Conservation (phyloP, 768 basidiomycete genomes). For the Brasilioporus rufonigricans region DNA sequence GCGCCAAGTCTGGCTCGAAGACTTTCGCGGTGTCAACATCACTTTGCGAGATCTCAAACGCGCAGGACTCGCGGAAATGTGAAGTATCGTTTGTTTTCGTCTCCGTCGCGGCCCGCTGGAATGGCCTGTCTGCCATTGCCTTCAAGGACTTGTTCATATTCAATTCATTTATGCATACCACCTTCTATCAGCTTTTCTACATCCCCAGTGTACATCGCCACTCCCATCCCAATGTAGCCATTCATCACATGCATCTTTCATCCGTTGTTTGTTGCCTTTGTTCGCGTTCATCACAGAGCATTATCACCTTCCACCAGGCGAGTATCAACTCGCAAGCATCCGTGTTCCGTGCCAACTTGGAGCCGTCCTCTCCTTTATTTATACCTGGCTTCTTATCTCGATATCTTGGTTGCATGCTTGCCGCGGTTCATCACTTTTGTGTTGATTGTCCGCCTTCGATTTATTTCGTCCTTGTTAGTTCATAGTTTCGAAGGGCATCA, state of each 20-base stretch:
- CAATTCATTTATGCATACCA: constrained; percentile 21
- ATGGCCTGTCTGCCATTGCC: not conserved
- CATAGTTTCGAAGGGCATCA: constrained; percentile 4
- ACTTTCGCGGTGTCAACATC: constrained; percentile 59
- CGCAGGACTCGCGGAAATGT: constrained; percentile 27
- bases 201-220: constrained; percentile 31
- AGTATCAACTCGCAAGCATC: constrained; percentile 1
- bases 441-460: constrained; percentile 7
- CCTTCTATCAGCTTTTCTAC: constrained; percentile 2
- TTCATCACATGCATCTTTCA: constrained; percentile 28
- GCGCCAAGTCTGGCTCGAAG: constrained; percentile 62
- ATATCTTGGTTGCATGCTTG: constrained; percentile 1
- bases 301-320: not conserved
- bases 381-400: not conserved
- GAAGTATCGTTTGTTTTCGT: not conserved
- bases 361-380: constrained; percentile 18
- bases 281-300: constrained; percentile 1
- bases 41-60: constrained; percentile 43
- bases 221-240: constrained; percentile 30
- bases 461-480: constrained; percentile 1
- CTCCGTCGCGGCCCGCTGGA: not conserved
- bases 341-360: constrained; percentile 5
- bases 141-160: constrained; percentile 1
- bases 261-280: not conserved
- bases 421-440: not conserved